Conservation (phyloP, 139 green algal species). For the Raphidocelis subcapitata region DNA sequence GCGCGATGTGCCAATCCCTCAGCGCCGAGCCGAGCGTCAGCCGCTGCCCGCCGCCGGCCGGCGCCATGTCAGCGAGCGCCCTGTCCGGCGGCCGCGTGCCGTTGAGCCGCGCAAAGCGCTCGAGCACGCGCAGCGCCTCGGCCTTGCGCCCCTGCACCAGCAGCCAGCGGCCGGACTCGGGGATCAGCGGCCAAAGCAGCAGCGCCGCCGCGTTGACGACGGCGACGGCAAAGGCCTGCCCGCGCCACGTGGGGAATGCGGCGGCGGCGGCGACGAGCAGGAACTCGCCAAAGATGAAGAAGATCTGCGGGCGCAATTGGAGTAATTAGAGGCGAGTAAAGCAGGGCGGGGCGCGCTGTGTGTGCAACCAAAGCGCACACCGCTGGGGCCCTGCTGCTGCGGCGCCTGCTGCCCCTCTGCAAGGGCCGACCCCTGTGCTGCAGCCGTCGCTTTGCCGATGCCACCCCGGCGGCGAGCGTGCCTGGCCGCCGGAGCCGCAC, state of each 20-base stretch:
- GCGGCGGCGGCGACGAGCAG: slow-evolving; percentile 39
- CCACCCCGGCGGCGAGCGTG: no score
- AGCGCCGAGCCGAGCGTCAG: slow-evolving; percentile 7
- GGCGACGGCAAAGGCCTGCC: slow-evolving; percentile 21
- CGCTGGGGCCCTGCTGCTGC: no score
- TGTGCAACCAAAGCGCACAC: no score
- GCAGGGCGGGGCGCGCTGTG: no score
- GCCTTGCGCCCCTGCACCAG: slow-evolving; percentile 48
- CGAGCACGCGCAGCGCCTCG: slow-evolving; percentile 51
- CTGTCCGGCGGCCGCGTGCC: slow-evolving; percentile 45
- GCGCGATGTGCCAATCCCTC: slow-evolving; percentile 33
- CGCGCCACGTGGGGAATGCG: slow-evolving; percentile 28
- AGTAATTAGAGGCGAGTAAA: no score
- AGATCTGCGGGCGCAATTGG: slow-evolving; percentile 20
- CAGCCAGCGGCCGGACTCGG: slow-evolving; percentile 65
- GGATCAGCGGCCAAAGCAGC: slow-evolving; percentile 33
- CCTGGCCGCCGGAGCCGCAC: no score
- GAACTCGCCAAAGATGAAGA: slow-evolving; percentile 48
- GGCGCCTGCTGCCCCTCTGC: no score
- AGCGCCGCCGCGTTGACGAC: slow-evolving; percentile 30
- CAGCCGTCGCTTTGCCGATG: no score
- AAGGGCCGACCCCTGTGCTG: no score
- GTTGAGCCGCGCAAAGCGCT: slow-evolving; percentile 51
- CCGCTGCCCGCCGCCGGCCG: not conserved
- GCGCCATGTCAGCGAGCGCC: slow-evolving; percentile 46